A percentile compares a stretch with the other conserved stretches of the same genome.
Evolutionary conservation across 805 yeast genomes (phyloP).

Genomic region (Pichia kluyveri): DNA sequence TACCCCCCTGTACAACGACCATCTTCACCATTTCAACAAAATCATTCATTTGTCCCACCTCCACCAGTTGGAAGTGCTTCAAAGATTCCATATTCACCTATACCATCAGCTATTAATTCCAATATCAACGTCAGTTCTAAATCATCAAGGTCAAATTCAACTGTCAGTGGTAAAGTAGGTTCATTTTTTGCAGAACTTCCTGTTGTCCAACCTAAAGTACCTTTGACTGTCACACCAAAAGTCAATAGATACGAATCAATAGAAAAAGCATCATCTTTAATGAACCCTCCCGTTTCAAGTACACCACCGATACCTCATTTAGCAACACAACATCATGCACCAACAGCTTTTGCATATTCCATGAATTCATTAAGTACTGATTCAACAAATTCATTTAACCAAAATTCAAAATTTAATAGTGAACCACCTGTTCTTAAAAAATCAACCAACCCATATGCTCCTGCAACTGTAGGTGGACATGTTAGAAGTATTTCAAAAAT

Average conservation of each 20-base stretch:
- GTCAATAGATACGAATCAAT: constrained; percentile 2
- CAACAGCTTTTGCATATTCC: too few species aligned
- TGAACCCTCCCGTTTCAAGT: constrained; percentile 11
- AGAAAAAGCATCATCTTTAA: constrained; percentile 10
- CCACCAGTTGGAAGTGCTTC: constrained; percentile 16
- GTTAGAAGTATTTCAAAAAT: constrained; percentile 18
- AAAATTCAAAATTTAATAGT: background rate
- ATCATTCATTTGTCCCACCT: background rate
- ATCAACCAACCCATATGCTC: constrained; percentile 25
- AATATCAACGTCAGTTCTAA: background rate
- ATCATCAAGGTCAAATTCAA: constrained; percentile 1
- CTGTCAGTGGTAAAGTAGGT: background rate
- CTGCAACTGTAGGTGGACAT: constrained; percentile 24
- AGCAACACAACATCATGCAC: constrained; percentile 5
- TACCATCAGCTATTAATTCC: background rate
- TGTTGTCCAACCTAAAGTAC: constrained; percentile 9
- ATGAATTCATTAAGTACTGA: background rate
- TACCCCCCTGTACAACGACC: background rate
- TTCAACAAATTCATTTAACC: background rate
- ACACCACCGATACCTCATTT: background rate
- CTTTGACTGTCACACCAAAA: background rate
- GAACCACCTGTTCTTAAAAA: constrained; percentile 2
- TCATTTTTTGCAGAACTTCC: constrained; percentile 53
- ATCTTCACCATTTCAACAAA: background rate
- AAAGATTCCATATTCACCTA: constrained; percentile 2